A percentile compares a stretch with the other conserved stretches of the same genome.
Conservation (phyloP, 2,329 filamentous ascomycete genomes). For the Sclerotinia borealis region DNA sequence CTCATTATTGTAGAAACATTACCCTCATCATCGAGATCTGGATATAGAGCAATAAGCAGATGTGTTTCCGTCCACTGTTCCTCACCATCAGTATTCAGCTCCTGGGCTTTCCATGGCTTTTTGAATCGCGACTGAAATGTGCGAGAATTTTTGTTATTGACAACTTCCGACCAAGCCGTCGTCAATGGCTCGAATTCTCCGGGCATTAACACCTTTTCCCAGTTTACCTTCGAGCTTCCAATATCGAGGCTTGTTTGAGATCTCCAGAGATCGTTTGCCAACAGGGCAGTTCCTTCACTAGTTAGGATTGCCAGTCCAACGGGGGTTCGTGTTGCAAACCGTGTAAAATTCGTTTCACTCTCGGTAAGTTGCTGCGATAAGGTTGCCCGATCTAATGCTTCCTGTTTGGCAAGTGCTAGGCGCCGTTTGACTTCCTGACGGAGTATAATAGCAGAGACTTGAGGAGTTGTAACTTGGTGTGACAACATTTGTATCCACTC, state of each 20-base stretch:
- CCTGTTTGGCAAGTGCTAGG: constrained; percentile 35
- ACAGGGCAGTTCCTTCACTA: constrained; percentile 44
- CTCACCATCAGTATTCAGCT: not conserved
- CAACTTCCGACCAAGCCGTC: constrained; percentile 9
- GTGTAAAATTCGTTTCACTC: constrained; percentile 59
- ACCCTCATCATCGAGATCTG: constrained; percentile 58
- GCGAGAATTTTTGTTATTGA: not conserved
- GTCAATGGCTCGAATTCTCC: not conserved
- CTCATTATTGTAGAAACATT: constrained; percentile 68
- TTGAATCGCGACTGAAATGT: not conserved
- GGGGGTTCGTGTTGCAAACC: constrained; percentile 66
- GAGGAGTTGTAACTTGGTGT: constrained; percentile 57
- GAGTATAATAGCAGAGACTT: constrained; percentile 60
- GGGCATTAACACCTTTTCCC: constrained; percentile 1
- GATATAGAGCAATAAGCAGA: constrained; percentile 31
- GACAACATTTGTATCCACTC: constrained; percentile 29
- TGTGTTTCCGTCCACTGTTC: not conserved
- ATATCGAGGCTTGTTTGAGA: constrained; percentile 9
- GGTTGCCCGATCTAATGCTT: constrained; percentile 60
- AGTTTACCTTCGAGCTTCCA: constrained; percentile 3
- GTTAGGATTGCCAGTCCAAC: constrained; percentile 68
- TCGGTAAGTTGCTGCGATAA: constrained; percentile 59
- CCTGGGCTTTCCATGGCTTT: not conserved
- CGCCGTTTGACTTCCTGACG: not conserved
- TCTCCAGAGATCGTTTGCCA: constrained; percentile 20